Evolutionary conservation across 805 yeast genomes (phyloP).

Genomic region (Priceomyces haplophilus): DNA sequence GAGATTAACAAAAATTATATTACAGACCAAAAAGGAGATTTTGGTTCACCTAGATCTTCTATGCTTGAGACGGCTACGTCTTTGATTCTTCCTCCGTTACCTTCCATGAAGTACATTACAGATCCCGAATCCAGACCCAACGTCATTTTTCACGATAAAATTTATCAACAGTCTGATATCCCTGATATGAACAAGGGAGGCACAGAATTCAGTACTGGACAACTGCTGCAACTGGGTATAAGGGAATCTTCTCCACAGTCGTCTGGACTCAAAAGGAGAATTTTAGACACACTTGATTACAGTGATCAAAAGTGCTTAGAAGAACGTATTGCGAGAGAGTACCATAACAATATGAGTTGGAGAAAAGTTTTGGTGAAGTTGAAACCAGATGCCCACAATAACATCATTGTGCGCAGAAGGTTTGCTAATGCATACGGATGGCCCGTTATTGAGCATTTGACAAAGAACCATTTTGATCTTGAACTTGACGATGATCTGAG

Average conservation of each 20-base stretch:
- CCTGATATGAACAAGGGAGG: slow-evolving; percentile 35
- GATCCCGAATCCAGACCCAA: slow-evolving; percentile 65
- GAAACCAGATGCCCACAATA: slow-evolving; percentile 93
- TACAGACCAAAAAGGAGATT: slow-evolving; percentile 9
- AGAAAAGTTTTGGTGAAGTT: slow-evolving; percentile 83
- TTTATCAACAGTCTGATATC: slow-evolving; percentile 62
- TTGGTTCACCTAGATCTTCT: slow-evolving; percentile 59
- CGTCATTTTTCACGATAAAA: slow-evolving; percentile 77
- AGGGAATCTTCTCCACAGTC: slow-evolving; percentile 7
- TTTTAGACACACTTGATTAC: slow-evolving; percentile 24
- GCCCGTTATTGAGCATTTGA: slow-evolving; percentile 85
- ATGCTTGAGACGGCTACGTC: slow-evolving; percentile 76
- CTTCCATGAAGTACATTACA: slow-evolving; percentile 60
- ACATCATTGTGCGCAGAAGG: slow-evolving; percentile 81
- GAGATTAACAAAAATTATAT: too few relatives aligned
- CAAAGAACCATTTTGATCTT: slow-evolving; percentile 56
- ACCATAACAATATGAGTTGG: slow-evolving; percentile 86
- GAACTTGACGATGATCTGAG: slow-evolving; percentile 5
- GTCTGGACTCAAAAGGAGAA: slow-evolving; percentile 21
- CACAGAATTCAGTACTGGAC: background rate
- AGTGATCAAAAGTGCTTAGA: slow-evolving; percentile 48
- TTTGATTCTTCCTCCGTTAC: slow-evolving; percentile 76
- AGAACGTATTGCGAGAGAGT: slow-evolving; percentile 82
- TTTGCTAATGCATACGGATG: slow-evolving; percentile 95
- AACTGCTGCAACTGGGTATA: background rate